These are phyloP conservation scores for Talaromyces ruber DNA, from an alignment of 495 filamentous ascomycete genomes.

Conservation along the genomic window DNA sequence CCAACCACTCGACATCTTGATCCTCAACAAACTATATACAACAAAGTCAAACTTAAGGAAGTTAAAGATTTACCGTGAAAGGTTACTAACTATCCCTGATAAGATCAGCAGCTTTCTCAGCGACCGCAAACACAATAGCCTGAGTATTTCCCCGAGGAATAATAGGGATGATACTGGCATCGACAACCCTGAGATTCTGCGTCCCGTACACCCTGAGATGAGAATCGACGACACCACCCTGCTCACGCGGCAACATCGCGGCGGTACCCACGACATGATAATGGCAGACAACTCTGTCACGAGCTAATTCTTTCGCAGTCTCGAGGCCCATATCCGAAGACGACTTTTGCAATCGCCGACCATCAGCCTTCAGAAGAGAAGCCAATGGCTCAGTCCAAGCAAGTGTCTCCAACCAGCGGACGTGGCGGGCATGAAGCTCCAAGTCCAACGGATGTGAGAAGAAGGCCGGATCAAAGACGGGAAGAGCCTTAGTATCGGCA, in stretches of 20 bases:
- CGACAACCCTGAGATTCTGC: slow-evolving; percentile 38
- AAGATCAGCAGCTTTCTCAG: slow-evolving; percentile 43
- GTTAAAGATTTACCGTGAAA: no score
- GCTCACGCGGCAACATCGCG: slow-evolving; percentile 41
- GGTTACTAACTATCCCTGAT: slow-evolving; percentile 18
- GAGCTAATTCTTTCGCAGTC: slow-evolving; percentile 11
- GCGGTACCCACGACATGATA: slow-evolving; percentile 32
- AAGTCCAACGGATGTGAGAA: slow-evolving; percentile 38
- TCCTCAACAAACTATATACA: no score
- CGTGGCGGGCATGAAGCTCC: slow-evolving; percentile 33
- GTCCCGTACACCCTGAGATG: slow-evolving; percentile 40
- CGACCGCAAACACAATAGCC: slow-evolving; percentile 49
- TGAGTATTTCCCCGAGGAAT: slow-evolving; percentile 43
- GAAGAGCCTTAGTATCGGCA: slow-evolving; percentile 17
- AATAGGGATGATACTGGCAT: slow-evolving; percentile 50
- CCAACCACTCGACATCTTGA: no score
- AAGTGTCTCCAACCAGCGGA: slow-evolving; percentile 35
- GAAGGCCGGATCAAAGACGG: slow-evolving; percentile 37
- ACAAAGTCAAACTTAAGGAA: no score
- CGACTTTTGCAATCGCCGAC: not conserved
- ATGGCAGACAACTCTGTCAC: slow-evolving; percentile 12
- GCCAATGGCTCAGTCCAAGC: slow-evolving; percentile 30
- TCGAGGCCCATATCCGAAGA: slow-evolving; percentile 11
- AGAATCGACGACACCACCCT: slow-evolving; percentile 38
- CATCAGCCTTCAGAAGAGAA: slow-evolving; percentile 20